Conservation (phyloP, 306 rosid species). For the Gleditsia sinensis region DNA sequence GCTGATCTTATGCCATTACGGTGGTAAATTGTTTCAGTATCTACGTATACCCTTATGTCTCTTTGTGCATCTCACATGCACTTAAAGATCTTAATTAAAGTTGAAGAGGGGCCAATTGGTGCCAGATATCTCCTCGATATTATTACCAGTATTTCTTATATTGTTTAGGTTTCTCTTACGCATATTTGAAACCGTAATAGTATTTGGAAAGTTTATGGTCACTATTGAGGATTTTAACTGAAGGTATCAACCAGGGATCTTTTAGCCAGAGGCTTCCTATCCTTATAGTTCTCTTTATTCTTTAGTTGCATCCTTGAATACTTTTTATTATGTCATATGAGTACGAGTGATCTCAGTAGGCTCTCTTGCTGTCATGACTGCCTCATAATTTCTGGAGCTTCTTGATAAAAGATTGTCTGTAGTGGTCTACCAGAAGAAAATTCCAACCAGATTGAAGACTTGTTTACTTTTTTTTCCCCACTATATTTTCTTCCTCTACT, state of each 20-base stretch:
- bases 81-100: not conserved
- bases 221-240: constrained; percentile 1
- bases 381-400: not conserved
- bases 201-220: not conserved
- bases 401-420: not conserved
- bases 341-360: not conserved
- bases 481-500: not conserved
- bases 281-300: not conserved
- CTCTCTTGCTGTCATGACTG: not conserved
- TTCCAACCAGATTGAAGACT: too few relatives aligned
- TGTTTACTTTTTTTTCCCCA: too few relatives aligned
- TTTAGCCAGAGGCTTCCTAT: not conserved
- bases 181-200: not conserved
- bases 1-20: not conserved
- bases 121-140: not conserved
- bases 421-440: not conserved
- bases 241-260: not conserved
- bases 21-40: not conserved
- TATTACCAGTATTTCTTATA: not conserved
- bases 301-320: not conserved
- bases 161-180: not conserved
- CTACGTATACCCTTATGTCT: not conserved
- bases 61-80: constrained; percentile 3
- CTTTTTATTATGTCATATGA: not conserved
- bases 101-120: constrained; percentile 1